Percentiles rank a stretch among this genome's conserved stretches.
These are phyloP conservation scores for Leccinum aurantiacum DNA, from an alignment of 768 basidiomycete species.

Conservation along the genomic window DNA sequence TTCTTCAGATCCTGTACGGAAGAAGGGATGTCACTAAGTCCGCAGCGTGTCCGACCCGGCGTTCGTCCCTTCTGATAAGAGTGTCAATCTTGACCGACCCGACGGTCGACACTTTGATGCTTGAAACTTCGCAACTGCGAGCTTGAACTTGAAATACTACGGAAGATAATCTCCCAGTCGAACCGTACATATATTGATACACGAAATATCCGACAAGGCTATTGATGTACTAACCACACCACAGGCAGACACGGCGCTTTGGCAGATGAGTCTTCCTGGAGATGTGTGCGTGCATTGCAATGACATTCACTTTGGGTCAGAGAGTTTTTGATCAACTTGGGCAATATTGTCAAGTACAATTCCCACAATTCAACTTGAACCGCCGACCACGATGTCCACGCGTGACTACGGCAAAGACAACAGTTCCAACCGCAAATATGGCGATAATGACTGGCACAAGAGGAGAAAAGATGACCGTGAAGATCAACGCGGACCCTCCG, in stretches of 20 bases:
- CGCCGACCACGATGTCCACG: conserved; percentile 16
- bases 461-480: conserved; percentile 10
- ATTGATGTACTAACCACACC: not conserved
- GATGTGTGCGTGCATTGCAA: conserved; percentile 8
- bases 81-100: not conserved
- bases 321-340: too few relatives aligned
- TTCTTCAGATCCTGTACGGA: not conserved
- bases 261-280: conserved; percentile 6
- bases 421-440: conserved; percentile 13
- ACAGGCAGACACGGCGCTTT: conserved; percentile 15
- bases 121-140: not conserved
- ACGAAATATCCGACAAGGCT: not conserved
- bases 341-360: not conserved
- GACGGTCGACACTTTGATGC: not conserved
- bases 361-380: conserved; percentile 18
- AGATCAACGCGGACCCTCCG: conserved; percentile 11
- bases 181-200: too few relatives aligned
- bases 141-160: not conserved
- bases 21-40: not conserved
- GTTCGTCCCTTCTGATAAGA: too few relatives aligned
- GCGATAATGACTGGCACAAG: conserved; percentile 8
- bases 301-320: not conserved
- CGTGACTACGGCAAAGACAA: conserved; percentile 16
- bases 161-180: not conserved
- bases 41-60: not conserved